Evolutionary conservation across 2,329 filamentous ascomycete species (phyloP), one percentile per base, ranked within the genome.

Genomic region (Penicillium decumbens): DNA sequence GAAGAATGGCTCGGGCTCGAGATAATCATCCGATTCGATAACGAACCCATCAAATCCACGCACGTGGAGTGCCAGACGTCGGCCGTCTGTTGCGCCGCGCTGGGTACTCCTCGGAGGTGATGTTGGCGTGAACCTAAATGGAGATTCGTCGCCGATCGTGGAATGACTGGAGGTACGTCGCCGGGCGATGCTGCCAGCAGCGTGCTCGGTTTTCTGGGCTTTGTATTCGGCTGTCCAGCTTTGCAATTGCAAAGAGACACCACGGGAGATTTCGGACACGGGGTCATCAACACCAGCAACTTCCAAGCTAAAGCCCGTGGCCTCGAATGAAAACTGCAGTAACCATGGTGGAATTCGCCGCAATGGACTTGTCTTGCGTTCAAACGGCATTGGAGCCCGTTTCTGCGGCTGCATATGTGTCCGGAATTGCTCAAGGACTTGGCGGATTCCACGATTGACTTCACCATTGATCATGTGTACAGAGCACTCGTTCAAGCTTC

Each of bases 381-480:
- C 69, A 49, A 73, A 78, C n/a, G 74, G 73, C 33, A 67, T 67
- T 3, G 67, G 68, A 32, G 79, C 74, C 65, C 81, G 85, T 51
- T 83, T 81, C 3, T 59, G 63, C 3, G 83, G 80, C 55, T 86
- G 79, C 8, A 87, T 79, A 53, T 88, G 83, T 27, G 82, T 82
- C 39, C 85, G 82, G 45, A 96, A 78, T 64, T 97, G 90, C 37
- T 84, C 82, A 12, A 96, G 83, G 54, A 98, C 96, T 66, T 97
- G 89, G 23, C 88, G 88, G 28, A 98, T 78, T 20, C 93, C 95
- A 63, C 95, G 87, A 46, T 86, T 93, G 50, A 98, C 95, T 65
- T 98, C 93, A 5, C 89, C 85, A 20, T 92, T 84, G 7, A 96
- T 85, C 77, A 98, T 85, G 63, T 90, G 93, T 42, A 95, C 78